These are phyloP conservation scores for Curvularia verruculosa DNA, from an alignment of 2,329 filamentous ascomycete species.

Conservation along the genomic window DNA sequence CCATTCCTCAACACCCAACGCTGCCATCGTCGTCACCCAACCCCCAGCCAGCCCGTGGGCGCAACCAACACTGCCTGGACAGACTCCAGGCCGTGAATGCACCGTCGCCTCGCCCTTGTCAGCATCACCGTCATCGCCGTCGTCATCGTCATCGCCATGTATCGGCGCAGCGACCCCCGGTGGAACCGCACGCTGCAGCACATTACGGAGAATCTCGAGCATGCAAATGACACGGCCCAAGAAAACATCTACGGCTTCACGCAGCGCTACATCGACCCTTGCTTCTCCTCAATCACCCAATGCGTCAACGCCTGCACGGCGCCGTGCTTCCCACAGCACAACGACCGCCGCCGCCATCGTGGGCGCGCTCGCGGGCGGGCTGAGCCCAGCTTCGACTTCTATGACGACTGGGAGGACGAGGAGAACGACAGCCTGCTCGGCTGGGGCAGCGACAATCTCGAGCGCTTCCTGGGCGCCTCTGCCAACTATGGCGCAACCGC, in stretches of 20 bases:
- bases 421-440: slow-evolving; percentile 69
- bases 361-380: slow-evolving; percentile 64
- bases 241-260: slow-evolving; percentile 88
- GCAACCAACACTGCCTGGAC: not conserved
- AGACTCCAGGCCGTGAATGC: not conserved
- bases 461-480: slow-evolving; percentile 76
- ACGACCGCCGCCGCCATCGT: slow-evolving; percentile 77
- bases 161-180: slow-evolving; percentile 75
- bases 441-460: slow-evolving; percentile 85
- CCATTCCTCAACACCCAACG: not conserved
- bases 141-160: slow-evolving; percentile 53
- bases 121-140: not conserved
- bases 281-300: slow-evolving; percentile 69
- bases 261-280: slow-evolving; percentile 83
- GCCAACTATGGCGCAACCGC: slow-evolving; percentile 58
- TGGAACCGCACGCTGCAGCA: slow-evolving; percentile 94
- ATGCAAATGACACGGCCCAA: slow-evolving; percentile 89
- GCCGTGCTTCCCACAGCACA: slow-evolving; percentile 72
- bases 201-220: slow-evolving; percentile 86
- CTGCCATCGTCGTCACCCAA: not conserved
- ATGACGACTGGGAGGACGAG: slow-evolving; percentile 90
- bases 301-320: slow-evolving; percentile 74
- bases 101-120: not conserved
- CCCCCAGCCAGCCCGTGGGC: slow-evolving; percentile 2
- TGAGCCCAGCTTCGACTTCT: slow-evolving; percentile 93